Evolutionary conservation across 2,329 filamentous ascomycete species (phyloP), one percentile per base, ranked within the genome.

Genomic region (Nemania sp.): DNA sequence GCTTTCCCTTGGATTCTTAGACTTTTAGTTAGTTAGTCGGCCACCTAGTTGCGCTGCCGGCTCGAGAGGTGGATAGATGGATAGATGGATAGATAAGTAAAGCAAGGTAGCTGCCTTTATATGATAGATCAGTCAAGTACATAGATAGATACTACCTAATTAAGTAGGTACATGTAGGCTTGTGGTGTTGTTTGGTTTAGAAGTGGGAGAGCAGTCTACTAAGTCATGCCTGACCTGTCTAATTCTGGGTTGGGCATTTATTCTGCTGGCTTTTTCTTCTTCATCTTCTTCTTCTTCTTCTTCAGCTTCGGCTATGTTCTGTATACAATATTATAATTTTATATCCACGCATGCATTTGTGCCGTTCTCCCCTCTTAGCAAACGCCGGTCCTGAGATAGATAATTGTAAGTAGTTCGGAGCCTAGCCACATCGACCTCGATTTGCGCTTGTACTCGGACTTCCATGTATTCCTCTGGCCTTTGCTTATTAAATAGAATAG

Each of bases 1-100:
- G 88, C 2, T 90, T 89, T 68, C 78, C 86, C 1, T 49, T 85
- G 64, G 88, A 90, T 67, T 48, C 34, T 11, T 48, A 34, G 11
- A 5, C 12, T 3, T 3, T 29, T 7, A 29, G 7, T 29, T 3
- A 3, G 4, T 29, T 29, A n/a, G n/a, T 29, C 25, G 25, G 7
- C 25, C n/a, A n/a, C n/a, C n/a, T n/a, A n/a, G n/a, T n/a, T n/a
- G n/a, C n/a, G n/a, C n/a, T n/a, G n/a, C n/a, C n/a, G n/a, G n/a
- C n/a, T n/a, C n/a, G n/a, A n/a, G n/a, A n/a, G n/a, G n/a, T 29
- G 3, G 25, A 29, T 29, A 29, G 25, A 29, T 29, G 25, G 25
- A 29, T 29, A 29, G 7, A 29, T 29, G 7, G 25, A 4, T 29
- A n/a, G 11, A n/a, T 13, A 39, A 3, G n/a, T n/a, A n/a, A n/a